These are phyloP conservation scores for Ziziphus jujuba DNA, from an alignment of 306 rosid genomes.

Conservation along the genomic window DNA sequence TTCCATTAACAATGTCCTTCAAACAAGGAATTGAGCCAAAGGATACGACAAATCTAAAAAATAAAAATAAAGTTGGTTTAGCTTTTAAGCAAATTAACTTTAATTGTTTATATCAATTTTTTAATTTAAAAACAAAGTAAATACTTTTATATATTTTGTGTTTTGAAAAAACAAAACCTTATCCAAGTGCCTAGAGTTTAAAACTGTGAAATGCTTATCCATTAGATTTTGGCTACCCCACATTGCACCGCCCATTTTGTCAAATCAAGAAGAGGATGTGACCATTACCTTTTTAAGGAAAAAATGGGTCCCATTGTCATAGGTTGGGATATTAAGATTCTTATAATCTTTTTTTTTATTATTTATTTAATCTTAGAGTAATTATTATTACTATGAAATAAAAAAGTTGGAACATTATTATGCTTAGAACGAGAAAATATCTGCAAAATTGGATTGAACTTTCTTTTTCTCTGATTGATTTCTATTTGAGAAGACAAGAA, in stretches of 20 bases:
- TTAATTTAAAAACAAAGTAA: too few relatives aligned
- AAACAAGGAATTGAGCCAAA: too few relatives aligned
- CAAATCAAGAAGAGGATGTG: neutral
- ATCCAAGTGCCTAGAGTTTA: too few relatives aligned
- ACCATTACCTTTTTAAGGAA: neutral
- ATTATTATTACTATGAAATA: neutral
- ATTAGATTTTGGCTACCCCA: neutral
- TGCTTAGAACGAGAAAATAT: neutral
- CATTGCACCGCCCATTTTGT: neutral
- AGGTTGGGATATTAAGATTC: neutral
- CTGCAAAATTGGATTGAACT: too few relatives aligned
- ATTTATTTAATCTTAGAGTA: neutral
- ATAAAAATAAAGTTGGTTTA: too few relatives aligned
- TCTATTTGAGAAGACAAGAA: neutral
- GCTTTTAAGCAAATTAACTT: too few relatives aligned
- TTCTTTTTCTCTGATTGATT: too few relatives aligned
- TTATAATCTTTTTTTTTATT: neutral
- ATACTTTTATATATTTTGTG: too few relatives aligned
- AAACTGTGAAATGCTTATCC: neutral
- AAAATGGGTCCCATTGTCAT: neutral
- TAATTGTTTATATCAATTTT: too few relatives aligned
- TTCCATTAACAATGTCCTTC: too few relatives aligned
- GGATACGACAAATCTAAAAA: too few relatives aligned
- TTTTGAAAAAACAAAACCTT: too few relatives aligned
- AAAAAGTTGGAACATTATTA: neutral